Evolutionary conservation across 495 filamentous ascomycete species (phyloP).

Genomic region (Trichoderma virens): DNA sequence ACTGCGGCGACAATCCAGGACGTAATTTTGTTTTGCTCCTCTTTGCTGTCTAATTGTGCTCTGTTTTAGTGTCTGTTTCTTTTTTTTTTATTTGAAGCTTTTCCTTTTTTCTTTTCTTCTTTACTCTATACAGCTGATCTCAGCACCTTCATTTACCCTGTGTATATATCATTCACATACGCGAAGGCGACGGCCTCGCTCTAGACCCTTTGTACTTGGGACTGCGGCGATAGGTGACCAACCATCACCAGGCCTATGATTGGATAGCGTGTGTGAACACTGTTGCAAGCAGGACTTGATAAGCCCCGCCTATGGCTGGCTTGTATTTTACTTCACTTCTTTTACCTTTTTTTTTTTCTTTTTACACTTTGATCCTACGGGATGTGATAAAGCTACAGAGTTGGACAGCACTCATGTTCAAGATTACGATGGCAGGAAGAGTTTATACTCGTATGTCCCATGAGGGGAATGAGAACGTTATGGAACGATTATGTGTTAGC

Average conservation of each 20-base stretch:
- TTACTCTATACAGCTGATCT: not conserved
- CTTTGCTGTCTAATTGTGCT: not conserved
- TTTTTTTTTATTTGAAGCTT: not conserved
- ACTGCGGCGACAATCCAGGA: not conserved
- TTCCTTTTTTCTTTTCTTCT: not conserved
- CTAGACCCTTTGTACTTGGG: not conserved
- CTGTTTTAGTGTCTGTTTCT: not conserved
- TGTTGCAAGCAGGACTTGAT: not conserved
- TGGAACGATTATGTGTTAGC: not conserved
- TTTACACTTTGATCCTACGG: not conserved
- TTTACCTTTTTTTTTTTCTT: not conserved
- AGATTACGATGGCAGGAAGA: not conserved
- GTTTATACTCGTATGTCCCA: not conserved
- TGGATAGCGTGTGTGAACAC: not conserved
- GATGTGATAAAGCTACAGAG: not conserved
- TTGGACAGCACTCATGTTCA: not conserved
- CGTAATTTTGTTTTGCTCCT: not conserved
- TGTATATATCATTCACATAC: slow-evolving; percentile 8
- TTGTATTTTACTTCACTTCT: not conserved
- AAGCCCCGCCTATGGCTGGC: not conserved
- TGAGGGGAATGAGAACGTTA: not conserved
- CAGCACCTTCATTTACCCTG: not conserved
- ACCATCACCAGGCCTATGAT: not conserved
- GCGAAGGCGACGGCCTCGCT: not conserved
- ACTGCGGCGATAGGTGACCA: not conserved